phyloP scores from a whole-genome alignment of 345 rosid species.

The Orychophragmus violaceus region DNA sequence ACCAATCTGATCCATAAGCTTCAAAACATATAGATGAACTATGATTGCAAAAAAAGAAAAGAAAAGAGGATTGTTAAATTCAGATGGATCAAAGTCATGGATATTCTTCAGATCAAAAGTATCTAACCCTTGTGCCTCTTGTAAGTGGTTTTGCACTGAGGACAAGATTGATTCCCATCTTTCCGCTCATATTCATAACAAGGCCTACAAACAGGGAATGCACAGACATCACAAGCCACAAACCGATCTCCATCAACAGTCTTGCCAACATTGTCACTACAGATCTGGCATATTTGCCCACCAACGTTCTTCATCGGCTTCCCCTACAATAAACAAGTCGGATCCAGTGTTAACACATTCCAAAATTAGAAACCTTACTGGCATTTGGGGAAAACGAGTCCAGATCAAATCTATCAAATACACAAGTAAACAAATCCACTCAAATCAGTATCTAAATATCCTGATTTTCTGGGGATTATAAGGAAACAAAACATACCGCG shows the following conservation, averaged over 20 bases:
- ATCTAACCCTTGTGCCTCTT: slow-evolving; percentile 64
- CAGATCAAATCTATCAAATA: slow-evolving; percentile 1
- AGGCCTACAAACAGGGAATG: slow-evolving; percentile 87
- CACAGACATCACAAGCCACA: slow-evolving; percentile 76
- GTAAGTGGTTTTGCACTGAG: slow-evolving; percentile 93
- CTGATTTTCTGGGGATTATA: background rate
- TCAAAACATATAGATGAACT: background rate
- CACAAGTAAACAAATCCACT: background rate
- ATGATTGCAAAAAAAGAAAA: background rate
- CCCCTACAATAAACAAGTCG: slow-evolving; percentile 34
- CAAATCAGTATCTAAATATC: background rate
- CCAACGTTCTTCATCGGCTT: slow-evolving; percentile 57
- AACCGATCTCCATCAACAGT: slow-evolving; percentile 63
- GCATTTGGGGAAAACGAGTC: background rate
- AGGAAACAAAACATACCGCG: slow-evolving; percentile 39
- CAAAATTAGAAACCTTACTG: slow-evolving; percentile 14
- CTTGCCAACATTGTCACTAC: slow-evolving; percentile 70
- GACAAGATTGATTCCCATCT: slow-evolving; percentile 89
- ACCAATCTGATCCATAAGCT: background rate
- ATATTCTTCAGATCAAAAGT: background rate
- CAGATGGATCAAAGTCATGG: background rate
- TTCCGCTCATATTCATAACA: slow-evolving; percentile 95
- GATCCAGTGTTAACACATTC: slow-evolving; percentile 1
- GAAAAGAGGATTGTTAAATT: no score
- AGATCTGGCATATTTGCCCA: slow-evolving; percentile 74